These are phyloP conservation scores for Gentiana macrophylla DNA, from an alignment of 257 asterid genomes.

Conservation along the genomic window DNA sequence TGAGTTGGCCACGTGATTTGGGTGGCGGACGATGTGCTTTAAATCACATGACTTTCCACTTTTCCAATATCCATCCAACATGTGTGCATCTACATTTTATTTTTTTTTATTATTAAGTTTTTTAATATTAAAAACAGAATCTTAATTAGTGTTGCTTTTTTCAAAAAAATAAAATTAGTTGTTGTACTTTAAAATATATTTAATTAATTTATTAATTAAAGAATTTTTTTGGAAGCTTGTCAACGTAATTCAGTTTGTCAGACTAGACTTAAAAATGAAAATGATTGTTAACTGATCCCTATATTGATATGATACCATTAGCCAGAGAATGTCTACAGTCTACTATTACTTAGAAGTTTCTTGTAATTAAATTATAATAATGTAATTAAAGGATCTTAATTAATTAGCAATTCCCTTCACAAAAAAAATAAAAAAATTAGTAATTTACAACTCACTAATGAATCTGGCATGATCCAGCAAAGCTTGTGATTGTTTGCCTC, in stretches of 20 bases:
- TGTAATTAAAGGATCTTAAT: neutral
- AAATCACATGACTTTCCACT: slow-evolving; percentile 66
- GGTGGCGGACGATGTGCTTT: slow-evolving; percentile 53
- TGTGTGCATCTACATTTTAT: slow-evolving; percentile 17
- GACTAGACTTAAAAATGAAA: slow-evolving; percentile 7
- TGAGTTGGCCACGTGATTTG: slow-evolving; percentile 93
- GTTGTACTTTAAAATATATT: no score
- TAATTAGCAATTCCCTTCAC: neutral
- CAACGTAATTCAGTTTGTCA: no score
- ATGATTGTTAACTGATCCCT: slow-evolving; percentile 83
- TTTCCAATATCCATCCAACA: slow-evolving; percentile 29
- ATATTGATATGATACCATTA: slow-evolving; percentile 37
- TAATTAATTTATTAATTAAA: no score
- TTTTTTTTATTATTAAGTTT: neutral
- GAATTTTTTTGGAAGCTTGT: no score
- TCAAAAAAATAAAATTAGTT: no score
- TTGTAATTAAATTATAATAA: neutral
- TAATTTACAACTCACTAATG: neutral
- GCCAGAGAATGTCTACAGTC: slow-evolving; percentile 44
- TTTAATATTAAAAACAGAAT: neutral
- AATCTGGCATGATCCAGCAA: slow-evolving; percentile 14
- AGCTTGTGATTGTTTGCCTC: slow-evolving; percentile 1
- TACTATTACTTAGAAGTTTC: slow-evolving; percentile 19
- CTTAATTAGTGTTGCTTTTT: neutral
- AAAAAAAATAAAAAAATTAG: neutral